Base-by-base conservation (phyloP, 2,329 filamentous ascomycete genomes). In the Dendryphion nanum region DNA sequence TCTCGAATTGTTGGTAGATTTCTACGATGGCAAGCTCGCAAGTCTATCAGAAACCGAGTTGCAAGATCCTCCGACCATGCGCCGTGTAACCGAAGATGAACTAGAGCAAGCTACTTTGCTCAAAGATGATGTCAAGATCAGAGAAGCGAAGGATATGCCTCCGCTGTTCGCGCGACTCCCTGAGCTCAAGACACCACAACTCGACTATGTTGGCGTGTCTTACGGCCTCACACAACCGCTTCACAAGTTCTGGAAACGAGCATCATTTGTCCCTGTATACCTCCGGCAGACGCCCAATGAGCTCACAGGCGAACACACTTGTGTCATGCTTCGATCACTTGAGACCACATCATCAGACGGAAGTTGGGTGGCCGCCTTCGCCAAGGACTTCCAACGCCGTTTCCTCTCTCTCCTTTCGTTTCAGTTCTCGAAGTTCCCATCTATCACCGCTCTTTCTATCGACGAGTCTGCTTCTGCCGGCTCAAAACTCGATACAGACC, bases 211-310 rank as follows among this genome's bases (percentile, higher is more conserved):
- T 13, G 93, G 94, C 60, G 94, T 98, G 34, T 95, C 88, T 57
- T 98, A 95, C 63, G 94, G 93, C 37, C 74, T 98, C 40, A 98
- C 93, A 0, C 76, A 83, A 26, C 77, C 81, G 12, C 80, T 98
- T 12, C 93, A 95, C 71, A 94, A 88, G 60, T 98, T 98, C 75
- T 98, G 93, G 93, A 95, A 96, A 69, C 85, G 86, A 23, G 81
- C 85, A 13, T 75, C 76, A 1, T 98, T 96, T 63, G 81, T 83
- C 2, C 93, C 93, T 0, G 88, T 98, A 1, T 98, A 98, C 58
- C 77, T 98, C 12, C 81, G 93, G 21, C 93, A 98, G 71, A 98
- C 94, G 2, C 77, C 93, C 35, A 98, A 97, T 61, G 93, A 97
- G 40, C 76, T 98, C 31, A 98, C 94, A 0, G 93, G 93, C 38